These are phyloP conservation scores for Lipomyces starkeyi DNA, from an alignment of 805 yeast genomes.

Conservation along the genomic window DNA sequence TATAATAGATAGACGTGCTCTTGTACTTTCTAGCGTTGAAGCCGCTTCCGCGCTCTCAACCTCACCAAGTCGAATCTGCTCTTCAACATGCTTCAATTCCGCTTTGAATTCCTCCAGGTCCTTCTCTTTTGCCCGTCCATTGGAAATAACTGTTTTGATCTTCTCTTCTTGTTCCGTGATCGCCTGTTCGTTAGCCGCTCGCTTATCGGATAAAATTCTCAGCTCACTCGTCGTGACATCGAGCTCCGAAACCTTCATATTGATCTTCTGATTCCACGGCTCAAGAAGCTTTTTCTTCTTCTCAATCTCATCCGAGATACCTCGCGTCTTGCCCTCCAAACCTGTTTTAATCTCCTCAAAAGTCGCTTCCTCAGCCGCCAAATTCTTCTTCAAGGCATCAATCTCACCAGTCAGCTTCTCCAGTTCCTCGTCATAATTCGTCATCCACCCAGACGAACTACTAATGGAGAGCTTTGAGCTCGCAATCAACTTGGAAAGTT, in stretches of 20 bases:
- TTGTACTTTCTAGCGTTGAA: constrained; percentile 58
- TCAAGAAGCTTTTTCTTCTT: constrained; percentile 67
- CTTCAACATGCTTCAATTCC: constrained; percentile 56
- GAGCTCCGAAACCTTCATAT: constrained; percentile 65
- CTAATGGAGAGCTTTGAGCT: constrained; percentile 54
- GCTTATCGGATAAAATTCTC: constrained; percentile 60
- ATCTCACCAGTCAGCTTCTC: constrained; percentile 54
- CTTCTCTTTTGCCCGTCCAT: constrained; percentile 58
- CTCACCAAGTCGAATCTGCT: constrained; percentile 65
- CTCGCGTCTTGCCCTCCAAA: constrained; percentile 76
- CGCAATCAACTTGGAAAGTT: constrained; percentile 60
- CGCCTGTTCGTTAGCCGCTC: constrained; percentile 53
- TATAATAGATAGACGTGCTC: constrained; percentile 56
- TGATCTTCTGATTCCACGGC: constrained; percentile 80
- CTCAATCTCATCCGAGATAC: constrained; percentile 68
- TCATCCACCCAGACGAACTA: constrained; percentile 56
- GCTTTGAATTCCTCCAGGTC: constrained; percentile 54
- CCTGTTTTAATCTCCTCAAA: constrained; percentile 68
- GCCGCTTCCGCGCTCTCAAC: constrained; percentile 60
- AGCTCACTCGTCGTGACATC: constrained; percentile 69
- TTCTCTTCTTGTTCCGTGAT: constrained; percentile 53
- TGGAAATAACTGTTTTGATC: constrained; percentile 54
- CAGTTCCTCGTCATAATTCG: constrained; percentile 54
- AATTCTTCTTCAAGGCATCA: constrained; percentile 51
- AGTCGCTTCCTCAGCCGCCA: constrained; percentile 59